Base-by-base conservation (phyloP, 495 filamentous ascomycete species). In the Talaromyces adpressus region DNA sequence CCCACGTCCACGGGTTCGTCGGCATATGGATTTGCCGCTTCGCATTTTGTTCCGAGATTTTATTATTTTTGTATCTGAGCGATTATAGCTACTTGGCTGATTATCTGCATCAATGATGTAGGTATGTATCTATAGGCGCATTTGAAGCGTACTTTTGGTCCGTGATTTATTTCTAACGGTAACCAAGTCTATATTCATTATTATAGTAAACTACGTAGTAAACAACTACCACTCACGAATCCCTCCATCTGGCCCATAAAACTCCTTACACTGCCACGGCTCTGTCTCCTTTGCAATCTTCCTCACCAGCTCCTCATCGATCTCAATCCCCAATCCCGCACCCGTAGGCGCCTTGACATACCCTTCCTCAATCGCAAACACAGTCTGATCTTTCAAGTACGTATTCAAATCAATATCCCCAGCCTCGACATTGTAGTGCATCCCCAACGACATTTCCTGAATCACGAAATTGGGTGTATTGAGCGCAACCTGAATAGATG, bases 381-480 rank as follows among this genome's bases (percentile, higher is more conserved):
- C 84, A 23, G 65, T 70, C 0, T 81, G 74, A 69, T 91, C 84
- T 63, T 82, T 83, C 6, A 87, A 77, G 66, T 92, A 93, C 63
- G 79, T 90, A 1, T 77, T 82, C 51, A 92, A 77, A 72, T 92
- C 89, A 61, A 82, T 81, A 49, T 84, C 77, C 7, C 88, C 86
- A 8, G 73, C 82, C 25, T 64, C 62, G 18, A 76, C 75, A 66
- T 91, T 92, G 70, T 92, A 92, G 73, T 93, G 90, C 59, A 93
- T 92, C 0, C 88, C 89, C 57, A 90, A 66, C 61, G 84, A 85
- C 89, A 92, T 92, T 77, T 93, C 89, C 72, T 91, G 90, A 57
- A 93, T 92, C 34, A 81, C 85, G 70, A 91, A 91, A 69, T 93
- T 92, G 2, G 88, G 77, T 32, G 79, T 85, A 11, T 76, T 71